A percentile compares a stretch with the other conserved stretches of the same genome.
Evolutionary conservation across 805 yeast genomes (phyloP).

Genomic region (Candida lessepsii): DNA sequence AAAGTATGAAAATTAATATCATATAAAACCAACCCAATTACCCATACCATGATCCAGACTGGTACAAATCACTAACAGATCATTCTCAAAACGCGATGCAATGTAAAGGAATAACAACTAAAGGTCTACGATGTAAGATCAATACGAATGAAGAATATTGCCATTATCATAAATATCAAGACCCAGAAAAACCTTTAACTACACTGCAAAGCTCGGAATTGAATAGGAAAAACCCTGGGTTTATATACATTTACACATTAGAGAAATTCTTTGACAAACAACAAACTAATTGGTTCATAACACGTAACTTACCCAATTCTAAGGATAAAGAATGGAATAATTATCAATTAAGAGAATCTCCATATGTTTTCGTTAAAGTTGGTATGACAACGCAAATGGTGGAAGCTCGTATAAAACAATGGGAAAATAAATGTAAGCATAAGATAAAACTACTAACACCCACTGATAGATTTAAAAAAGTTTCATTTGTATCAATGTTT

Average conservation of each 20-base stretch:
- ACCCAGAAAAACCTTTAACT: not conserved
- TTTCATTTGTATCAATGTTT: conserved; percentile 4
- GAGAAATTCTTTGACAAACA: conserved; percentile 30
- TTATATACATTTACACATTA: conserved; percentile 51
- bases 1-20: too few relatives aligned
- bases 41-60: too few relatives aligned
- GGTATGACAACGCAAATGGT: conserved; percentile 55
- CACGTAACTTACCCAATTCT: conserved; percentile 28
- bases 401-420: conserved; percentile 42
- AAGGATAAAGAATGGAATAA: conserved; percentile 27
- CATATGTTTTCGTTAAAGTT: conserved; percentile 46
- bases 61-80: too few relatives aligned
- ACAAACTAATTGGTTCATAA: conserved; percentile 31
- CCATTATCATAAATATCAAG: conserved; percentile 26
- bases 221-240: conserved; percentile 27
- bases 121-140: conserved; percentile 41
- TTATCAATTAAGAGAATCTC: conserved; percentile 36
- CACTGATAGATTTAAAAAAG: conserved; percentile 9
- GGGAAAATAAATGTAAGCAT: conserved; percentile 54
- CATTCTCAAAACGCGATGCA: conserved; percentile 17
- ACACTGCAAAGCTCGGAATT: not conserved
- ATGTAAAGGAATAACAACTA: conserved; percentile 43
- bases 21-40: too few relatives aligned
- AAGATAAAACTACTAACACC: conserved; percentile 42
- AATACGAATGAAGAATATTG: conserved; percentile 26